Percentiles rank a stretch among this genome's conserved stretches.
phyloP scores from a whole-genome alignment of 1,284 basidiomycete species.

The Stygiomarasmius scandens region DNA sequence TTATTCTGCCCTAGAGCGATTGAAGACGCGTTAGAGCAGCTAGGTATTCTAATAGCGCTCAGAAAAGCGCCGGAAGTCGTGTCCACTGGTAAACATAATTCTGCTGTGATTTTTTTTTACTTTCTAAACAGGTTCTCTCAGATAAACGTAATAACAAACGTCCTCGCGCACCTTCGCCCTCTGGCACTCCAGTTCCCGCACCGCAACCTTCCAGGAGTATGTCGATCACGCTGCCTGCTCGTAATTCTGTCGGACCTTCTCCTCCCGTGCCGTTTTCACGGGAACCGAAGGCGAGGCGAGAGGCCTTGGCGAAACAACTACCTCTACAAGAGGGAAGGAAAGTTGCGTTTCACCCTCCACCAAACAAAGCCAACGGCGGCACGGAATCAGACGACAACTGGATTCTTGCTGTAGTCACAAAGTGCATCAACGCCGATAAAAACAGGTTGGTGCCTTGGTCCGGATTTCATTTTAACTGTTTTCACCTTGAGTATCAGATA shows the following conservation, averaged over 20 bases:
- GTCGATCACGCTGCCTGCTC: constrained; percentile 56
- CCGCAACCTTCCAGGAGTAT: constrained; percentile 45
- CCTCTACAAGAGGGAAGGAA: constrained; percentile 73
- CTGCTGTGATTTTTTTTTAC: neutral
- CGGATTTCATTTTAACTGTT: constrained; percentile 4
- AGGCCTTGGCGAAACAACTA: constrained; percentile 60
- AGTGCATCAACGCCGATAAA: constrained; percentile 69
- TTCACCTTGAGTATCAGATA: constrained; percentile 48
- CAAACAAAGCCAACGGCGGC: constrained; percentile 38
- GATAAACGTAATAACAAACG: constrained; percentile 75
- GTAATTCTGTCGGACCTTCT: constrained; percentile 60
- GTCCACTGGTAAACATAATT: constrained; percentile 49
- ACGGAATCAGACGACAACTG: constrained; percentile 70
- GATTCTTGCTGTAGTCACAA: constrained; percentile 78
- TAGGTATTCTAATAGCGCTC: constrained; percentile 70
- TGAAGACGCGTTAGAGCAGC: constrained; percentile 67
- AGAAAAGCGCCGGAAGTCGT: constrained; percentile 66
- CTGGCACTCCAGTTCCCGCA: constrained; percentile 45
- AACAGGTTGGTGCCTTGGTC: constrained; percentile 47
- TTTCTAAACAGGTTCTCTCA: constrained; percentile 23
- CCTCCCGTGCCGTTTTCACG: constrained; percentile 58
- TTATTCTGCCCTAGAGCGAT: constrained; percentile 52
- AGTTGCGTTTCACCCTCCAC: constrained; percentile 77
- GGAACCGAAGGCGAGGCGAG: constrained; percentile 65
- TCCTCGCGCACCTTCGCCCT: constrained; percentile 68